Percentiles rank a stretch among this genome's conserved stretches.
Conservation (phyloP, 2,329 filamentous ascomycete genomes). For the Onygenales sp. region DNA sequence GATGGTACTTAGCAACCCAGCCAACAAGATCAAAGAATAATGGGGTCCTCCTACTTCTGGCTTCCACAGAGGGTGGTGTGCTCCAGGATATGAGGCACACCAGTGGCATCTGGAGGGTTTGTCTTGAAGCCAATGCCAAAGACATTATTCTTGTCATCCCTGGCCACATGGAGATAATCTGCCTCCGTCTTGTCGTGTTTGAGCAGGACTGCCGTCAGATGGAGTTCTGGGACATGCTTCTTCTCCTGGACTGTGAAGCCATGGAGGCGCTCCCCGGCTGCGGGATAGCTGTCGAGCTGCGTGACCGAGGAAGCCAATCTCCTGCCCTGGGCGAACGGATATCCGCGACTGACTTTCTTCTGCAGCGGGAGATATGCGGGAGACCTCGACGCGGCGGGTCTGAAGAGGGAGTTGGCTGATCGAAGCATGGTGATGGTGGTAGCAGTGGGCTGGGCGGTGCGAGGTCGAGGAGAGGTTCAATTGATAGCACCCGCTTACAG, state of each 20-base stretch:
- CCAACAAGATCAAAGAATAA: neutral
- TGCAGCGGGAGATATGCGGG: neutral
- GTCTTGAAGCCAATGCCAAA: slow-evolving; percentile 99
- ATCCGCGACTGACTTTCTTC: neutral
- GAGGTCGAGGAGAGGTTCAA: no score
- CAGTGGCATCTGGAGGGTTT: slow-evolving; percentile 91
- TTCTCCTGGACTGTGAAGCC: slow-evolving; percentile 84
- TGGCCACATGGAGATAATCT: slow-evolving; percentile 88
- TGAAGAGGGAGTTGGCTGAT: slow-evolving; percentile 3
- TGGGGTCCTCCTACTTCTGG: slow-evolving; percentile 56
- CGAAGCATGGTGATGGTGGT: slow-evolving; percentile 6
- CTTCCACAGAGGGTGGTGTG: slow-evolving; percentile 96
- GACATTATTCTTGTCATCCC: slow-evolving; percentile 97
- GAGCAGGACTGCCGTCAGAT: slow-evolving; percentile 81
- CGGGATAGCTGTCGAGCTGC: slow-evolving; percentile 65
- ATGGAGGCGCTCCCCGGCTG: slow-evolving; percentile 74
- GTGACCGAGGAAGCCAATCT: slow-evolving; percentile 53
- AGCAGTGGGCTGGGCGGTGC: neutral
- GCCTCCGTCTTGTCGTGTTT: slow-evolving; percentile 93
- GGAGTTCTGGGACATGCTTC: slow-evolving; percentile 88
- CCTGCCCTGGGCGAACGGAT: neutral
- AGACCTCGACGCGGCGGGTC: slow-evolving; percentile 1
- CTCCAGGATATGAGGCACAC: slow-evolving; percentile 92
- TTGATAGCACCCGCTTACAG: no score
- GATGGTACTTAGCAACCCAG: slow-evolving; percentile 10